Conservation (phyloP, 257 asterid genomes). For the Oldenlandia corymbosa region DNA sequence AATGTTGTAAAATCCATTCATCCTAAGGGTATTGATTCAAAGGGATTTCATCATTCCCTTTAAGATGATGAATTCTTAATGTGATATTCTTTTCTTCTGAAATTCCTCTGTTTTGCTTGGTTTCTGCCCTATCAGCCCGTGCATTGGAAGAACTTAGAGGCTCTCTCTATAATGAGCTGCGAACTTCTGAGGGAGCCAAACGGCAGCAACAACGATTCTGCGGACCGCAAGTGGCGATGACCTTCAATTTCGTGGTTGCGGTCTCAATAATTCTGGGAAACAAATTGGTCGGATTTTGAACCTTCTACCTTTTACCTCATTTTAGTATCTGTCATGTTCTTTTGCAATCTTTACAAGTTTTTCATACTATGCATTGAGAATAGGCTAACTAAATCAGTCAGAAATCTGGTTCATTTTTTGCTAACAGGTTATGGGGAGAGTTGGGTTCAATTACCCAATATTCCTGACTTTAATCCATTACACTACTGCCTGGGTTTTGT, state of each 20-base stretch:
- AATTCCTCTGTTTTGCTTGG: not conserved
- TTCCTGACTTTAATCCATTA: slow-evolving; percentile 81
- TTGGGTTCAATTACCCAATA: slow-evolving; percentile 82
- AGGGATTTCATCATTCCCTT: too few species aligned
- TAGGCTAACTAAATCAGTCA: not conserved
- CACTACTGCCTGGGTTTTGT: slow-evolving; percentile 62
- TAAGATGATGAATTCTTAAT: not conserved
- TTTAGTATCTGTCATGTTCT: too few species aligned
- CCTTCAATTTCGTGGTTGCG: slow-evolving; percentile 81
- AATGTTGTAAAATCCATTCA: not conserved
- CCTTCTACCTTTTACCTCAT: not conserved
- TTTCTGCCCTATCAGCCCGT: slow-evolving; percentile 38
- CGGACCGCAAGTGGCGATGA: slow-evolving; percentile 69
- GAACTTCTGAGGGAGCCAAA: slow-evolving; percentile 79
- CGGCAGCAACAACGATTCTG: slow-evolving; percentile 69
- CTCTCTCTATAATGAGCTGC: slow-evolving; percentile 59
- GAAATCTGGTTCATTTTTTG: not conserved
- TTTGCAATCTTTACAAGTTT: not conserved
- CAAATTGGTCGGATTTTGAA: slow-evolving; percentile 50
- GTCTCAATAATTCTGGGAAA: slow-evolving; percentile 79
- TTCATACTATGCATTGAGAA: too few species aligned
- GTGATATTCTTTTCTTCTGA: not conserved
- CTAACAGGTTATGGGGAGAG: slow-evolving; percentile 79
- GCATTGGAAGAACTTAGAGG: slow-evolving; percentile 82
- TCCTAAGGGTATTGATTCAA: too few species aligned